Evolutionary conservation across 305 asterid genomes (phyloP), one percentile per base, ranked within the genome.

Genomic region (Fraxinus xanthoxyloides): DNA sequence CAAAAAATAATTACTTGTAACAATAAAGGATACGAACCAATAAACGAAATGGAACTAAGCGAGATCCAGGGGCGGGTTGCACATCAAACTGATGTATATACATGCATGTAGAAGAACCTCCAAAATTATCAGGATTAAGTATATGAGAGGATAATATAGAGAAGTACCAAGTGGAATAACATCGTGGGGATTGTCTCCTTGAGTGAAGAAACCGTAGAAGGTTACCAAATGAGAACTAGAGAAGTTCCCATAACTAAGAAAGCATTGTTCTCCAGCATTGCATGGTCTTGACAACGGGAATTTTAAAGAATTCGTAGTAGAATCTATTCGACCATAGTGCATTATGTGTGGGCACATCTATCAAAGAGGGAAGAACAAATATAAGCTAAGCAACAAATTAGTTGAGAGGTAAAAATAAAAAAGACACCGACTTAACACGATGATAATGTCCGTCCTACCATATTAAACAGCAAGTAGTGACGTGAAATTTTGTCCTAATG

Each of bases 161-260:
- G 40, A 88, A 63, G 40, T 92, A 94, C 99, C 99, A 0, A 95
- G 96, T 36, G 98, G 94, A 84, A 95, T 89, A 79, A 91, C 86
- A 79, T 95, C 98, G 59, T 85, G 88, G 35, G 93, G 94, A 88
- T 95, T 94, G 79, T 92, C 96, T 74, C 88, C 91, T 86, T 70
- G 87, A 24, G 99, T 94, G 51, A 95, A 82, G 89, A 95, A 95
- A 84, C 99, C 99, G 72, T 95, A 95, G 89, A 95, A 95, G 76
- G 97, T 91, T 81, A 94, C 84, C 65, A 93, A 86, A 90, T 95
- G 99, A 83, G 98, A 93, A 84, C 92, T 93, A 80, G 97, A 91
- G 76, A 92, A 89, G 83, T 87, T 92, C 75, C 98, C 99, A 82
- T 95, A 95, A 84, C 97, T 90, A 82, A 94, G 97, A 87, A 91